Base-by-base conservation (phyloP, 352 stramenopile genomes). In the Phytophthora vignae region DNA sequence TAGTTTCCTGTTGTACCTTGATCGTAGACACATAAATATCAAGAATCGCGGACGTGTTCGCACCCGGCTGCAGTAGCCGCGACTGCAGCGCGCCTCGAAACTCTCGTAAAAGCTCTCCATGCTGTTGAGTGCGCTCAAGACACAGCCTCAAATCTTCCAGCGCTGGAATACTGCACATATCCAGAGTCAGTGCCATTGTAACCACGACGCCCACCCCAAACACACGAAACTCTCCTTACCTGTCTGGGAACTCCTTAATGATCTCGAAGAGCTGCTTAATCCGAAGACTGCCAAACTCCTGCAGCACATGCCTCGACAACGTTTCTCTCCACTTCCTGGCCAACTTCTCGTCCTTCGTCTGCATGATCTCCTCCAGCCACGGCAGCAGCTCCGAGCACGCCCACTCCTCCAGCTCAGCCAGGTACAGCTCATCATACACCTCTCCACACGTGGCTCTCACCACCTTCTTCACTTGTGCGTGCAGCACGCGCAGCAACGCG, bases 1-100 rank as follows among this genome's bases (percentile, higher is more conserved):
- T 58, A 29, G 17, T 7, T 6, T 12, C 4, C 1, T 15, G 14
- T 10, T 42, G 6, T 71, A 90, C 85, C 76, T 98, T 99, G 65
- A 99, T 99, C 2, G 95, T 98, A 38, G 90, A 94, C 50, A 99
- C 98, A 79, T 99, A 99, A 25, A 99, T 96, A 75, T 99, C 95
- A 60, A 99, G 90, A 64, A 99, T 99, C 64, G 98, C 92, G 9
- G 87, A 91, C 0, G 98, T 99, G 67, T 97, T 98, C 0, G 97
- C 97, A 54, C 98, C 98, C 14, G 96, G 93, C 78, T 99, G 98
- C 29, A 99, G 80, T 40, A 99, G 77, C 15, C 97, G 86, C n/a
- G 81, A 79, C 21, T 88, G 61, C 36, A 99, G 75, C 8, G 87
- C 90, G 6, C 72, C 62, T 44, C 89, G 79, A 50, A 99, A 97